phyloP scores from a whole-genome alignment of 306 rosid genomes.

The Begonia fuchsioides region DNA sequence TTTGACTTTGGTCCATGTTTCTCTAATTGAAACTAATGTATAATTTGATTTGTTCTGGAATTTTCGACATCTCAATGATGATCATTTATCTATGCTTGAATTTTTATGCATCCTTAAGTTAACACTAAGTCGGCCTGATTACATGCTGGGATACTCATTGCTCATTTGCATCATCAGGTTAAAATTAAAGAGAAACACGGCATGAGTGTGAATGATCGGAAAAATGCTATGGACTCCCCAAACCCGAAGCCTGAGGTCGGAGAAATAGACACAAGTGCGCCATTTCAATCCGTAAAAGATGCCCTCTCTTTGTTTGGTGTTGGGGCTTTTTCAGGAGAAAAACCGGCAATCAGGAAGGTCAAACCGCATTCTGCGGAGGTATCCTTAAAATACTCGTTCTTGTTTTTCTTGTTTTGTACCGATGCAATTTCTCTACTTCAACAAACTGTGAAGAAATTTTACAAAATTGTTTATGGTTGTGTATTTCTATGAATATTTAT shows the following conservation, averaged over 20 bases:
- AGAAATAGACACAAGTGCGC: conserved; percentile 96
- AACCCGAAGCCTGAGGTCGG: conserved; percentile 71
- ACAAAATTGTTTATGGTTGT: no score
- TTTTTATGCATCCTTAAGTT: background rate
- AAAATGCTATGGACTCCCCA: conserved; percentile 43
- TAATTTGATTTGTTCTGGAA: no score
- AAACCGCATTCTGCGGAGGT: conserved; percentile 91
- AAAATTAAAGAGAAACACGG: conserved; percentile 9
- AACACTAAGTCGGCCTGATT: background rate
- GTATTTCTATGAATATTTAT: background rate
- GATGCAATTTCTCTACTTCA: background rate
- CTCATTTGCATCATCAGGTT: conserved; percentile 14
- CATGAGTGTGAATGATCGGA: conserved; percentile 60
- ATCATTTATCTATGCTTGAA: background rate
- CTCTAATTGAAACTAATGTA: no score
- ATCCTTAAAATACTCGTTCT: conserved; percentile 1
- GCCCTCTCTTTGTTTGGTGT: conserved; percentile 86
- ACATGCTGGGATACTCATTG: background rate
- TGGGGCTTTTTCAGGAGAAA: conserved; percentile 89
- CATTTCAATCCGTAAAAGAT: conserved; percentile 96
- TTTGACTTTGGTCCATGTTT: no score
- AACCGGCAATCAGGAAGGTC: conserved; percentile 41
- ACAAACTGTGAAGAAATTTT: background rate
- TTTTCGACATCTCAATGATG: background rate
- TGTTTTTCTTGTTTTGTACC: background rate